phyloP scores from a whole-genome alignment of 129 eudicot genomes.

The Arctium minus region DNA sequence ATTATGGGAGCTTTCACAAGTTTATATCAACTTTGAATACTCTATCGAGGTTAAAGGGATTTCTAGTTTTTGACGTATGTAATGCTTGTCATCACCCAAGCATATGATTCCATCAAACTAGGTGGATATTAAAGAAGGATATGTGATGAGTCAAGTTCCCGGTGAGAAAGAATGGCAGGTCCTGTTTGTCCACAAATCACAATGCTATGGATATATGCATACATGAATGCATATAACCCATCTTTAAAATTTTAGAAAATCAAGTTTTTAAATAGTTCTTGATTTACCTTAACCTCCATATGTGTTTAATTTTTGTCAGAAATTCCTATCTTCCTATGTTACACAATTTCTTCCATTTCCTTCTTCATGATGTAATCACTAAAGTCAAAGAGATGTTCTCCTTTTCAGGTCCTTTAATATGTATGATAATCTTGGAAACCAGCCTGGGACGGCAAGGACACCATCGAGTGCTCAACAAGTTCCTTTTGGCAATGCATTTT shows the following conservation, averaged over 20 bases:
- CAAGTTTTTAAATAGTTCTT: not conserved
- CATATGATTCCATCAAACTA: too few species aligned
- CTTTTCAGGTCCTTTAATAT: slow-evolving; percentile 29
- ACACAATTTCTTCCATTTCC: not conserved
- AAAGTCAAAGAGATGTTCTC: not conserved
- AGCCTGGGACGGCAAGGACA: slow-evolving; percentile 38
- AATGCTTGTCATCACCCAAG: too few species aligned
- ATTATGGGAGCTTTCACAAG: not conserved
- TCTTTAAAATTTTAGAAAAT: not conserved
- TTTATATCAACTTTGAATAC: not conserved
- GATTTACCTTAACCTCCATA: not conserved
- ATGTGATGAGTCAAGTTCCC: too few species aligned
- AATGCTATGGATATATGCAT: too few species aligned
- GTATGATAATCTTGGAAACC: slow-evolving; percentile 58
- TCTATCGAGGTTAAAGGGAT: too few species aligned
- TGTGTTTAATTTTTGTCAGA: not conserved
- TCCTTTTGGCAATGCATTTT: slow-evolving; percentile 63
- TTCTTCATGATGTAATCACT: not conserved
- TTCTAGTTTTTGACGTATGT: too few species aligned
- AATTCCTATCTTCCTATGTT: not conserved
- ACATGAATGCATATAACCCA: not conserved
- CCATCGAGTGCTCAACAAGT: slow-evolving; percentile 40
- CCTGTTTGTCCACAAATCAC: too few species aligned
- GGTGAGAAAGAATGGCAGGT: too few species aligned
- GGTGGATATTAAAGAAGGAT: too few species aligned